Conservation (phyloP, 768 basidiomycete genomes). For the Hysterangium stoloniferum region DNA sequence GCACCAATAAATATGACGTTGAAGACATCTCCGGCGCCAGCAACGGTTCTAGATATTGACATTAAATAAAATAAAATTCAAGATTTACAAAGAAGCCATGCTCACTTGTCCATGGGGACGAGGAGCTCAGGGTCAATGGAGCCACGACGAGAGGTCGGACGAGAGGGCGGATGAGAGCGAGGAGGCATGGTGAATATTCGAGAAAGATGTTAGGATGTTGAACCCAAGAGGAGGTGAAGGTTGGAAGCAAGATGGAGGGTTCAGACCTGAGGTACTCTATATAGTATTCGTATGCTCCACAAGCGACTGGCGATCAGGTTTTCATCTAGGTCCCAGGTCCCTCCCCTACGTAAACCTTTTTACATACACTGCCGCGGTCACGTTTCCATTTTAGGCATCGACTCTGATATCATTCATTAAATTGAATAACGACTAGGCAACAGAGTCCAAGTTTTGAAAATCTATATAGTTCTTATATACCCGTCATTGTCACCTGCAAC, state of each 20-base stretch:
- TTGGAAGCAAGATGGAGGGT: constrained; percentile 1
- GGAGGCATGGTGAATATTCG: constrained; percentile 8
- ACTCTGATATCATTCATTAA: no score
- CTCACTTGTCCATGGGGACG: constrained; percentile 69
- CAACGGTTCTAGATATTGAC: constrained; percentile 27
- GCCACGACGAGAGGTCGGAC: constrained; percentile 42
- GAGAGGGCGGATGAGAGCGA: constrained; percentile 8
- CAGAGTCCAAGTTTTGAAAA: no score
- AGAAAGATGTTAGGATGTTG: constrained; percentile 1
- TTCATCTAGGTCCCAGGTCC: no score
- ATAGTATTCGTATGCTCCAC: no score
- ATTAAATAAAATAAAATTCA: constrained; percentile 8
- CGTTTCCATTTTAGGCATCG: no score
- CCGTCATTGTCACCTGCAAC: no score
- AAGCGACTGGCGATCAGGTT: no score
- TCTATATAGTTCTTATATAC: no score
- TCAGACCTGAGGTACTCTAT: no score
- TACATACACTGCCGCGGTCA: no score
- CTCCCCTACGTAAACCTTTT: no score
- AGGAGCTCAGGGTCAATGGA: constrained; percentile 76
- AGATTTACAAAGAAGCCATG: constrained; percentile 10
- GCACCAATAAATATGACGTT: constrained; percentile 94
- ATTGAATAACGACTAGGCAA: no score
- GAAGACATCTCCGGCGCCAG: constrained; percentile 63
- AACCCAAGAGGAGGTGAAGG: constrained; percentile 4